Evolutionary conservation across 345 rosid genomes (phyloP).

Genomic region (Iberis pinnata): DNA sequence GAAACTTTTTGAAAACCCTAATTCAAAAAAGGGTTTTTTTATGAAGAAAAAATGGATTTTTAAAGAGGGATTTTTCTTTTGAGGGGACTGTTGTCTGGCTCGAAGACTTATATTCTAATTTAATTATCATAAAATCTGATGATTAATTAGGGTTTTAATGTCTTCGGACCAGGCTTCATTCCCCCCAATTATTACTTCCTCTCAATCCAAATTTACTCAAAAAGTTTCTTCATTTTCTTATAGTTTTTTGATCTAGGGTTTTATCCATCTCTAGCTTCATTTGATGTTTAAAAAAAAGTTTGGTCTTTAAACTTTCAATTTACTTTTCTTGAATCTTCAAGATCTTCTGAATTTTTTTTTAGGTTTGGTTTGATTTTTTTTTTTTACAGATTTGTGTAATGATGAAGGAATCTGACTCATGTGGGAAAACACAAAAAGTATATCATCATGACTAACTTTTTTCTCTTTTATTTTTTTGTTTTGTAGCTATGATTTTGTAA

Average conservation of each 20-base stretch:
- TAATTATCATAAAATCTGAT: constrained; percentile 12
- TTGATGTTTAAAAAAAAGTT: constrained; percentile 23
- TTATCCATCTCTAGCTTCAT: not conserved
- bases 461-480: too few relatives aligned
- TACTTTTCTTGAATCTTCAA: not conserved
- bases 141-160: constrained; percentile 32
- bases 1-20: constrained; percentile 12
- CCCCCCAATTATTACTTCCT: constrained; percentile 76
- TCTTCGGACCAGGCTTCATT: constrained; percentile 99
- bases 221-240: not conserved
- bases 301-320: not conserved
- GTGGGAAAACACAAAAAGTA: constrained; percentile 26
- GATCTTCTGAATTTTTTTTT: not conserved
- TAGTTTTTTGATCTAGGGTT: constrained; percentile 10
- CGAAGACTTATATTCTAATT: constrained; percentile 48
- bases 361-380: constrained; percentile 2
- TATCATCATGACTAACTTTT: constrained; percentile 43
- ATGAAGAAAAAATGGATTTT: constrained; percentile 6
- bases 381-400: constrained; percentile 49
- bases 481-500: constrained; percentile 19
- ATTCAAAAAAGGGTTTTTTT: not conserved
- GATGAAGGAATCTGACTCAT: constrained; percentile 48
- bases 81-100: constrained; percentile 99
- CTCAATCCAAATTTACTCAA: constrained; percentile 5
- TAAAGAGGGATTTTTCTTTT: constrained; percentile 38